Evolutionary conservation across 768 basidiomycete species (phyloP).

Genomic region (Tulasnella sp.): DNA sequence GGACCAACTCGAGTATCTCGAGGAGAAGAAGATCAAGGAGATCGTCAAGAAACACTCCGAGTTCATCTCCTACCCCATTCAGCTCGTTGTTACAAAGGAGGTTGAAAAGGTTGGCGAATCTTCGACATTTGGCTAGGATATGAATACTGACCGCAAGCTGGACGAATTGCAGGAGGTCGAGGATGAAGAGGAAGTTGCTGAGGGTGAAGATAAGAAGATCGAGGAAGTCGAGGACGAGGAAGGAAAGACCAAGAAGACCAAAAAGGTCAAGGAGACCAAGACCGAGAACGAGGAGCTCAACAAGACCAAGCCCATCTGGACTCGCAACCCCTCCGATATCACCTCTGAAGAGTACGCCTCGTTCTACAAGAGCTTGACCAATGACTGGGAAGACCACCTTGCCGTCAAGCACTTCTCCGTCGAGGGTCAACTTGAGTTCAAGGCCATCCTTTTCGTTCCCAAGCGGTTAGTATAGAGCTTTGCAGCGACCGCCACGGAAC

Average conservation of each 20-base stretch:
- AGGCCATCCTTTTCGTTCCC: slow-evolving; percentile 96
- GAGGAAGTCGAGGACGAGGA: slow-evolving; percentile 74
- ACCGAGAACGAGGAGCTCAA: slow-evolving; percentile 95
- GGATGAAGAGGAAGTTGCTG: slow-evolving; percentile 74
- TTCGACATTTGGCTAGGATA: neutral
- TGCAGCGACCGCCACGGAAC: slow-evolving; percentile 19
- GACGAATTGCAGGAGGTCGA: slow-evolving; percentile 69
- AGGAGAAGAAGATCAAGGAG: slow-evolving; percentile 99
- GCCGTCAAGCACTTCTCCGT: slow-evolving; percentile 99
- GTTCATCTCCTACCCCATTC: slow-evolving; percentile 99
- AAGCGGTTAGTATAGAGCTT: slow-evolving; percentile 63
- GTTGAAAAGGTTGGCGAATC: slow-evolving; percentile 80
- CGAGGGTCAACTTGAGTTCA: slow-evolving; percentile 99
- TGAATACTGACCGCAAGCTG: neutral
- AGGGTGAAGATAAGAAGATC: slow-evolving; percentile 72
- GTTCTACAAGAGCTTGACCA: slow-evolving; percentile 99
- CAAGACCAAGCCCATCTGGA: slow-evolving; percentile 99
- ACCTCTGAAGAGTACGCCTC: slow-evolving; percentile 86
- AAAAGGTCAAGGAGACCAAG: slow-evolving; percentile 85
- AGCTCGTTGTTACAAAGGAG: slow-evolving; percentile 97
- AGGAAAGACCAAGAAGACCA: slow-evolving; percentile 86
- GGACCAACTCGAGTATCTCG: slow-evolving; percentile 97
- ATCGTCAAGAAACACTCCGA: slow-evolving; percentile 99
- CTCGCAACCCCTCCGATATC: slow-evolving; percentile 94
- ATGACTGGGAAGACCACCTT: slow-evolving; percentile 99